Evolutionary conservation across 2,329 filamentous ascomycete species (phyloP), one percentile per base, ranked within the genome.

Genomic region (Geosmithia flava): DNA sequence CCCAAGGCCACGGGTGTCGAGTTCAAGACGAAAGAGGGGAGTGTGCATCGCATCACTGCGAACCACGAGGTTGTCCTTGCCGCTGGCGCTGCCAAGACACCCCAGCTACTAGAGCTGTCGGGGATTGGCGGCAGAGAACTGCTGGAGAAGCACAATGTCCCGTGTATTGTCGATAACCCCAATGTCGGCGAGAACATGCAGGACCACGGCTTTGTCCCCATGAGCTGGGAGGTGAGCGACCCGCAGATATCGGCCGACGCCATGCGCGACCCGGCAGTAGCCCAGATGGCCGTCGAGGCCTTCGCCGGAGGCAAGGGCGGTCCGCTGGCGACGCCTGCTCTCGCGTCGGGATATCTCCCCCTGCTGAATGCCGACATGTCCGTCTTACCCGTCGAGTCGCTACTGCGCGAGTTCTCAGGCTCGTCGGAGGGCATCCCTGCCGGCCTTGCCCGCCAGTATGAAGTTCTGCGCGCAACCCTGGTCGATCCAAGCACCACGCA

Each of bases 51-150:
- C 40, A 50, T 55, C 43, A 50, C 29, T 11, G 29, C 29, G 11
- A 30, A 11, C 11, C 29, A 30, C 49, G 48, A 59, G 52, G 65
- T 66, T 4, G 68, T 58, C 4, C 54, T 68, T 4, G 59, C 57
- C 0, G 57, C 60, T 1, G 76, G 77, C 8, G 64, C 71, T 0
- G 75, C 74, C 59, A 74, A 78, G 56, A 74, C 73, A 1, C 75
- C 76, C 1, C 71, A 77, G 39, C 58, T 82, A 1, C 68, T 83
- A 3, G 76, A 77, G 54, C 66, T 78, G 1, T 75, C 69, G 16
- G 78, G 78, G 27, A 66, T 82, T 27, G 78, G 78, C 2, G 70
- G 71, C 1, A 54, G 53, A 7, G 56, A 63, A 0, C 69, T 80
- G 40, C 66, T 83, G 2, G 49, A 65, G 8, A 59, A 63, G 3